Conservation (phyloP, 2,329 filamentous ascomycete species). For the Apiospora sp. region DNA sequence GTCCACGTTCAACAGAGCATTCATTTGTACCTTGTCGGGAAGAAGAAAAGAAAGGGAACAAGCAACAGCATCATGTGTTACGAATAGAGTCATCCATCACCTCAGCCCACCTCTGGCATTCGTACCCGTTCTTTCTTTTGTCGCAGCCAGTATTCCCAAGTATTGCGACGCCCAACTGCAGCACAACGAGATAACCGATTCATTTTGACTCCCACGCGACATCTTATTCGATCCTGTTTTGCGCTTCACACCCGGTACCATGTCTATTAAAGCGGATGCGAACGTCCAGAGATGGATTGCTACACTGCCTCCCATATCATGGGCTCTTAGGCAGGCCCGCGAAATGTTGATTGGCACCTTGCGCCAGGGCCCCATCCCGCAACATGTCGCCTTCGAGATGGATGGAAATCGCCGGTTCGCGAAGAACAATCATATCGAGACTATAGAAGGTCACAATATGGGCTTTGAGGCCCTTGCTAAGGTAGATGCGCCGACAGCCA, state of each 20-base stretch:
- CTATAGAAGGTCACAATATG: slow-evolving; percentile 92
- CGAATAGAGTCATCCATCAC: slow-evolving; percentile 10
- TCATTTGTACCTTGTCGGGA: neutral
- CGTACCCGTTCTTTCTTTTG: slow-evolving; percentile 19
- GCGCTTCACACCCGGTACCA: slow-evolving; percentile 19
- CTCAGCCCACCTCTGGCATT: slow-evolving; percentile 15
- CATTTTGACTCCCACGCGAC: neutral
- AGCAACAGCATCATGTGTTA: slow-evolving; percentile 8
- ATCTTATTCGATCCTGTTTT: neutral
- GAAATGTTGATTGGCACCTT: slow-evolving; percentile 89
- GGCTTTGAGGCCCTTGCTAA: slow-evolving; percentile 94
- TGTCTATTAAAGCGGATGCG: slow-evolving; percentile 23
- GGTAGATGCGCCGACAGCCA: slow-evolving; percentile 56
- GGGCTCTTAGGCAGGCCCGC: slow-evolving; percentile 79
- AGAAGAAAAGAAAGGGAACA: neutral
- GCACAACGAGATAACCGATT: neutral
- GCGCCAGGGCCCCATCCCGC: slow-evolving; percentile 88
- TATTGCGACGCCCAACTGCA: slow-evolving; percentile 1
- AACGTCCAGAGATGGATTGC: slow-evolving; percentile 72
- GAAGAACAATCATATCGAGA: slow-evolving; percentile 89
- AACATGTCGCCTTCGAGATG: slow-evolving; percentile 99
- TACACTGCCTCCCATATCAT: slow-evolving; percentile 90
- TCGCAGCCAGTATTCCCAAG: neutral
- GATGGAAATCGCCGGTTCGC: slow-evolving; percentile 97
- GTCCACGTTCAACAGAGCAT: neutral